Base-by-base conservation (phyloP, 1,139 yeast genomes). In the Zygoascus sp. region DNA sequence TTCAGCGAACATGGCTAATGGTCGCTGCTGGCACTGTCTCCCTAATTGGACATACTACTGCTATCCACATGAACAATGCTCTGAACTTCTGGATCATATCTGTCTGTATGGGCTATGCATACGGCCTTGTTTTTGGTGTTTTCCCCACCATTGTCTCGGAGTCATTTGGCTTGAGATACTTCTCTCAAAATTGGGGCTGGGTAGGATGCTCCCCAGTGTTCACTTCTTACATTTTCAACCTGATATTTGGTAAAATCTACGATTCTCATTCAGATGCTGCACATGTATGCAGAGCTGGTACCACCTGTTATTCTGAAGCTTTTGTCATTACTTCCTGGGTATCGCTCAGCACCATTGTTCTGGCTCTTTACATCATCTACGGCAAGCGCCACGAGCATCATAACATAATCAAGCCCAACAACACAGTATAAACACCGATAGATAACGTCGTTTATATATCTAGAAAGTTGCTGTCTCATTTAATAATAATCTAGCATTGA, bases 141-240 rank as follows among this genome's bases (percentile, higher is more conserved):
- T 83, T 79, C 61, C 95, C 95, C 0, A 81, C 88, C 1, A 77
- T 84, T 20, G 72, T 83, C 28, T 79, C 89, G 1, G 95, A 86
- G 56, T 68, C 77, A 10, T 85, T 84, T 65, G 88, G 88, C 23
- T 74, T 86, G 55, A 71, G 69, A 19, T 76, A 80, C 22, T 86
- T 83, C 61, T 81, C 88, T 42, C 81, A 87, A 27, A 74, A 85
- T 27, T 86, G 95, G 94, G 90, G 95, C 0, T 63, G 81, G 42
- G 69, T 80, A 2, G 59, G 65, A 34, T 50, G 58, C n/a, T 55
- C 68, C 16, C 69, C 69, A 17, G 64, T 67, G 21, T 51, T 60
- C 13, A 56, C 65, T 11, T 55, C 67, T 19, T 67, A 66, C 45
- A 39, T 61, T 20, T 63, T 64, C 44, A 65, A 64, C 36, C 44